Evolutionary conservation across 2,329 filamentous ascomycete species (phyloP).

Genomic region (Didymella pinodella): DNA sequence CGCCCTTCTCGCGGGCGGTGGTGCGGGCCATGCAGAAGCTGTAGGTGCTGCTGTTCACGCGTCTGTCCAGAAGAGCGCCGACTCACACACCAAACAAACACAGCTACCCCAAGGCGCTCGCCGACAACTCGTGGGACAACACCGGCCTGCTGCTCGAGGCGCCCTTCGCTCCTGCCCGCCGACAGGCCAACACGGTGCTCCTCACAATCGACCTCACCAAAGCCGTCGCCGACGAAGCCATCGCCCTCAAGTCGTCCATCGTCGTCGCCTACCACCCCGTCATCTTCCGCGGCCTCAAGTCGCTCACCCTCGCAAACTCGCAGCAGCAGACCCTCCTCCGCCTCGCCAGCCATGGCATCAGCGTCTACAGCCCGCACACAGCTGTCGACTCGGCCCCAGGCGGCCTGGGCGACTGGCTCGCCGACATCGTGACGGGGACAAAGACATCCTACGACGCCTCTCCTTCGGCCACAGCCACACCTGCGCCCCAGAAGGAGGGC

Average conservation of each 20-base stretch:
- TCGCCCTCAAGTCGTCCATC: conserved; percentile 75
- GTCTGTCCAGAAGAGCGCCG: neutral
- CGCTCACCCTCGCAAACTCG: conserved; percentile 80
- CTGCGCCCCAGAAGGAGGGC: conserved; percentile 29
- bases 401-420: conserved; percentile 94
- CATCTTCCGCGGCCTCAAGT: conserved; percentile 93
- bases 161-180: conserved; percentile 64
- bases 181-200: conserved; percentile 72
- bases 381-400: conserved; percentile 86
- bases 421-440: conserved; percentile 77
- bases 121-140: conserved; percentile 93
- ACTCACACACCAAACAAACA: conserved; percentile 10
- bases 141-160: conserved; percentile 82
- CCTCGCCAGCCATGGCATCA: conserved; percentile 85
- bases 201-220: conserved; percentile 91
- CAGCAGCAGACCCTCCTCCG: conserved; percentile 87
- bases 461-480: conserved; percentile 63
- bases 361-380: conserved; percentile 95
- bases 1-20: conserved; percentile 72
- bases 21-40: conserved; percentile 80
- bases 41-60: conserved; percentile 59
- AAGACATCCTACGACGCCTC: conserved; percentile 62
- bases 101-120: conserved; percentile 88
- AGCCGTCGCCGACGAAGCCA: conserved; percentile 88
- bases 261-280: conserved; percentile 96